Evolutionary conservation across 495 filamentous ascomycete species (phyloP).

Genomic region (Penicillium flavigenum): DNA sequence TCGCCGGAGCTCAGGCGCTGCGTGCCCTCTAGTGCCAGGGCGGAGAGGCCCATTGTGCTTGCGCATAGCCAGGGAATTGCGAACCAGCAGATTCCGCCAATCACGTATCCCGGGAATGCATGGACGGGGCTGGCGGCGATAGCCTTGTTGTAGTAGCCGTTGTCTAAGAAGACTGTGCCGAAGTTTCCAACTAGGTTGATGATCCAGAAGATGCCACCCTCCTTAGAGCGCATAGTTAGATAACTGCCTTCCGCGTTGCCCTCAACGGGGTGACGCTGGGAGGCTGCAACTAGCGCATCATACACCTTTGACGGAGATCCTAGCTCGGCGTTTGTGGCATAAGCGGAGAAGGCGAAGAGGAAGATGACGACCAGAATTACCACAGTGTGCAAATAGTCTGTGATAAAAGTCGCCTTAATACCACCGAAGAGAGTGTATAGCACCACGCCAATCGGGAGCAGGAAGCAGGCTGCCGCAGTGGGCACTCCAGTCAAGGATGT

Average conservation of each 20-base stretch:
- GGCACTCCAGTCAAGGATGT: conserved; percentile 81
- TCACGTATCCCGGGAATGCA: conserved; percentile 88
- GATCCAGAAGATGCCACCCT: conserved; percentile 93
- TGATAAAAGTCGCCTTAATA: conserved; percentile 74
- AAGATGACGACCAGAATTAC: conserved; percentile 87
- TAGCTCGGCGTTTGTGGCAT: conserved; percentile 70
- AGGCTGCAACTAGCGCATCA: conserved; percentile 71
- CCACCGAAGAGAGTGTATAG: conserved; percentile 77
- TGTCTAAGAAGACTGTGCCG: conserved; percentile 74
- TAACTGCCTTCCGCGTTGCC: conserved; percentile 87
- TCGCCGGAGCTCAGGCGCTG: conserved; percentile 70
- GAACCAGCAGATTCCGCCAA: conserved; percentile 91
- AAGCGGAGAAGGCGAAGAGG: conserved; percentile 84
- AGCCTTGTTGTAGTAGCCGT: conserved; percentile 91
- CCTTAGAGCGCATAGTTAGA: conserved; percentile 81
- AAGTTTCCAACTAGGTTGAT: conserved; percentile 81
- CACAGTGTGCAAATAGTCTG: conserved; percentile 84
- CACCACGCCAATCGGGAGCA: conserved; percentile 83
- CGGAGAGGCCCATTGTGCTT: conserved; percentile 91
- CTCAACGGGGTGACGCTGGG: conserved; percentile 69
- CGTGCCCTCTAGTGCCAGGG: conserved; percentile 75
- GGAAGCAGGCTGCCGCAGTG: conserved; percentile 85
- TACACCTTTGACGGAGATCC: conserved; percentile 82
- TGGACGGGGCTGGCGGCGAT: conserved; percentile 88
- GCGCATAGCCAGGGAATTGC: conserved; percentile 93